Base-by-base conservation (phyloP, 345 rosid species). In the Cardiospermum halicacabum region DNA sequence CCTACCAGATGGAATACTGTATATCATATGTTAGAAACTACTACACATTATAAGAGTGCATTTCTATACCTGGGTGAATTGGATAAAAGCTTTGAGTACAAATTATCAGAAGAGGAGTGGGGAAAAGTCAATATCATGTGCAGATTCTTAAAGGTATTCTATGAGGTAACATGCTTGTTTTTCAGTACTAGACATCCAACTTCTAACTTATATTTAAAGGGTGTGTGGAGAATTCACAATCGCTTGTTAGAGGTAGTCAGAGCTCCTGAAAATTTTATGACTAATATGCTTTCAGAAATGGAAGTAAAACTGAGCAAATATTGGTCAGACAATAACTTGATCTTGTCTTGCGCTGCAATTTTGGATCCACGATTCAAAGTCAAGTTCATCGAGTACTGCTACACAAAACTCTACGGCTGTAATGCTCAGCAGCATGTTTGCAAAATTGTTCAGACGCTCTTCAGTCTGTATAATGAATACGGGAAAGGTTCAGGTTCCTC, bases 321-420 rank as follows among this genome's bases (percentile, higher is more conserved):
- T 26, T 74, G 75, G 70, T 67, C 65, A 30, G 68, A 51, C 5
- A 62, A 60, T 50, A 64, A 65, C 65, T 57, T 73, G 69, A 53
- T 68, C 9, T 7, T 74, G 56, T 74, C 72, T 18, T 51, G 72
- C 58, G 81, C 73, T 43, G 67, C 66, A 3, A 58, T 66, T 26
- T 57, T 69, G 68, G 80, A 77, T 62, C 80, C 74, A 22, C 54
- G 67, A 11, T 65, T 49, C 57, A 57, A 62, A 64, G 48, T 70
- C 28, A 73, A 66, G 71, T 72, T 72, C 56, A 66, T 72, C 21
- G 71, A 72, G 60, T 76, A 60, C 32, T 66, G 72, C 40, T 66
- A 28, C 15, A 47, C 66, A 18, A 75, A 77, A 71, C 74, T 71
- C 16, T 61, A 69, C 53, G 62, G 66, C 15, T 56, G 40, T 45